Percentiles rank a stretch among this genome's conserved stretches.
These are phyloP conservation scores for Boeremia lycopersici DNA, from an alignment of 2,329 filamentous ascomycete species.

Conservation along the genomic window DNA sequence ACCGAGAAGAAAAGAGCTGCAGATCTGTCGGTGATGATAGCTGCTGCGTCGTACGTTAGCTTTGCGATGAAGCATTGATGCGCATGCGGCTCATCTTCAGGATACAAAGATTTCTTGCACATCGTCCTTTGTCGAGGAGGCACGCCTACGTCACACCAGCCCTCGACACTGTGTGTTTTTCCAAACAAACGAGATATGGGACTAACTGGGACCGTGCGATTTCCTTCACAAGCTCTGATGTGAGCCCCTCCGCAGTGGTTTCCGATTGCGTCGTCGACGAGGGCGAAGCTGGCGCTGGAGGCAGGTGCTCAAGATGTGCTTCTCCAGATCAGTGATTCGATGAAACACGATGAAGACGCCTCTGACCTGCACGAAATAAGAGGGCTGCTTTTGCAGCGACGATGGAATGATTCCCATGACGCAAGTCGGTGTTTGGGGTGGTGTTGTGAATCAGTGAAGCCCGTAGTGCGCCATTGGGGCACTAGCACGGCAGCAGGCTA, in stretches of 20 bases:
- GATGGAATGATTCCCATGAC: background rate
- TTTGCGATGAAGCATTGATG: too few relatives aligned
- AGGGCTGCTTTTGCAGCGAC: background rate
- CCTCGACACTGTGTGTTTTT: background rate
- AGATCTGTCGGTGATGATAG: background rate
- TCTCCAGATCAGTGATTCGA: too few relatives aligned
- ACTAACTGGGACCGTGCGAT: background rate
- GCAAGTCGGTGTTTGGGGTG: background rate
- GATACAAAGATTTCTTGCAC: background rate
- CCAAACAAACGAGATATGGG: too few relatives aligned
- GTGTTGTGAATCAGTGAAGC: slow-evolving; percentile 5
- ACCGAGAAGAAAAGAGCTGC: background rate
- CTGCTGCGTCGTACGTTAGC: background rate
- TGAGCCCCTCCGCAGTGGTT: background rate
- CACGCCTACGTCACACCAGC: background rate
- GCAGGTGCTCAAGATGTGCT: background rate
- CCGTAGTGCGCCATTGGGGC: background rate
- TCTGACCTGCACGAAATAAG: background rate
- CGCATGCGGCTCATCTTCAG: background rate
- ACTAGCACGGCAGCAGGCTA: background rate
- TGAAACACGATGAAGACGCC: background rate
- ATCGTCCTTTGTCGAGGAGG: background rate
- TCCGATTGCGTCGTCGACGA: background rate
- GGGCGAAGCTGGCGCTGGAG: background rate
- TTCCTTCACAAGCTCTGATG: background rate